Conservation (phyloP, 2,329 filamentous ascomycete genomes). For the Calonectria hongkongensis region DNA sequence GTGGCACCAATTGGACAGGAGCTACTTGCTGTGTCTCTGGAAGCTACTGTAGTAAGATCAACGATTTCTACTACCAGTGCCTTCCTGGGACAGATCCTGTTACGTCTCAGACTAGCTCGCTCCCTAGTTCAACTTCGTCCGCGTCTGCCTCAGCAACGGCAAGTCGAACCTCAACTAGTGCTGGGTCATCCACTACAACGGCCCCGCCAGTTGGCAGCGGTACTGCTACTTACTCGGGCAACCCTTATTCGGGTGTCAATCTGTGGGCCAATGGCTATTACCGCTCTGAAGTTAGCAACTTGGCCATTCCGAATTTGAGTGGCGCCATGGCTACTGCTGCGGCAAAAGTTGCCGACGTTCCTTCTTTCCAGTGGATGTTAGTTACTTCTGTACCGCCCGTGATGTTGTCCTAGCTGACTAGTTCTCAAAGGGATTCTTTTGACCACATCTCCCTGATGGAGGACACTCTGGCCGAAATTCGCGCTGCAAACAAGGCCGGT, state of each 20-base stretch:
- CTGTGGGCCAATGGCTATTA: conserved; percentile 74
- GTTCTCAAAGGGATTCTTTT: conserved; percentile 65
- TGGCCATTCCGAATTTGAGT: conserved; percentile 78
- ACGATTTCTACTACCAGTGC: conserved; percentile 52
- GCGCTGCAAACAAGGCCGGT: conserved; percentile 60
- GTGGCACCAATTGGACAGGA: conserved; percentile 66
- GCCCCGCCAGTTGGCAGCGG: conserved; percentile 55
- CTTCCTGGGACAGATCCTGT: conserved; percentile 43
- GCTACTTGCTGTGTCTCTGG: conserved; percentile 64
- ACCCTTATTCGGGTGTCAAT: conserved; percentile 70
- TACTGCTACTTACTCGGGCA: conserved; percentile 69
- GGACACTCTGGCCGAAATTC: conserved; percentile 66
- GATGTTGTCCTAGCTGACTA: conserved; percentile 34
- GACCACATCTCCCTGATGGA: conserved; percentile 69
- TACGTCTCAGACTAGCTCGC: conserved; percentile 38
- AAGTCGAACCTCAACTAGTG: conserved; percentile 32
- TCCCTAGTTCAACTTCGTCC: conserved; percentile 42
- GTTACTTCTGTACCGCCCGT: conserved; percentile 37
- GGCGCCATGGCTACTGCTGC: conserved; percentile 72
- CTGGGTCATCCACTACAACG: conserved; percentile 45
- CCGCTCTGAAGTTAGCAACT: conserved; percentile 70
- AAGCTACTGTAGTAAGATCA: conserved; percentile 51
- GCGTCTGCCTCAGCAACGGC: conserved; percentile 28
- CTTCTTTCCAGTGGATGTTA: conserved; percentile 72
- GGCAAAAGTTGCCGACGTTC: conserved; percentile 70